Evolutionary conservation across 495 filamentous ascomycete genomes (phyloP), one percentile per base, ranked within the genome.

Genomic region (Neurospora terricola): DNA sequence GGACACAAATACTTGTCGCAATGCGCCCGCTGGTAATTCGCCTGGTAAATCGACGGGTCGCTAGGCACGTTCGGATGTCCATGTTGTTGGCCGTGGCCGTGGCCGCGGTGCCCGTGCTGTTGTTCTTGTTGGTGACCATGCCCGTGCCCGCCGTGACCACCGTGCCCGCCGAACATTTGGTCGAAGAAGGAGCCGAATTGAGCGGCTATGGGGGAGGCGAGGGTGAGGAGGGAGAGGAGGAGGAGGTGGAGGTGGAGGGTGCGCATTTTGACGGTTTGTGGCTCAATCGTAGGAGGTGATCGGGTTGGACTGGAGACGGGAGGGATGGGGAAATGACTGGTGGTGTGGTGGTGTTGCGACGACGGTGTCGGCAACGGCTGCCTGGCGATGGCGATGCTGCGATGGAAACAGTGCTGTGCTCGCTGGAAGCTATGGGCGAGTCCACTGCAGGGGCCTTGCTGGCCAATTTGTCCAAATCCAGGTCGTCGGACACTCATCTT

Each of bases 1-100:
- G 94, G 94, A 78, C 94, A 97, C n/a, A 97, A 89, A 79, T 97
- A 98, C 77, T 94, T 92, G 73, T 91, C 87, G 84, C 94, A 98
- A 79, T 88, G 89, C 10, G 91, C 89, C 71, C 78, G 75, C 45
- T 89, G 85, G 83, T 94, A 96, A 69, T 89, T 87, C 54, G 87
- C 81, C 77, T 90, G 92, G 82, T 97, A 97, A 80, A 90, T 90
- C 14, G 82, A 81, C 14, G 92, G 90, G 81, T 97, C 93, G 79
- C 91, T 94, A 14, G 92, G 86, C 11, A 88, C 90, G 78, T 97
- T 94, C 76, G 94, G 92, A 11, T 87, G 84, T 74, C n/a, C n/a
- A n/a, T 89, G 87, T 36, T 88, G 87, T 8, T 88, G 87, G 30
- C 89, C 90, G 62, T 88, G 87, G 30, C 89, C 90, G 62, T 90